Conservation (phyloP, 108 stramenopile species). For the Fragilaria crotonensis region DNA sequence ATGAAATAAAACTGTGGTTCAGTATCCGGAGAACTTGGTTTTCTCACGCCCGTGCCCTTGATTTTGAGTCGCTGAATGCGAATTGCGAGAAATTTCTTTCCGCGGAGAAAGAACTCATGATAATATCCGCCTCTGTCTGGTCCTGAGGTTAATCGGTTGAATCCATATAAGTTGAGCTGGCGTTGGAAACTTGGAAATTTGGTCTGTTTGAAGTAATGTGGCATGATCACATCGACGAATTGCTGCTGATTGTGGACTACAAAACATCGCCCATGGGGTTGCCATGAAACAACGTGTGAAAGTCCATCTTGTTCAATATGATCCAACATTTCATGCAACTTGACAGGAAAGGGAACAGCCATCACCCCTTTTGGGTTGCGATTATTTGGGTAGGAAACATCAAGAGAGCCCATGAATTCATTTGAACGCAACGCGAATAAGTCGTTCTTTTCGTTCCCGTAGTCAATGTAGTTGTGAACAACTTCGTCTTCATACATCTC, state of each 20-base stretch:
- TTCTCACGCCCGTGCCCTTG: conserved; percentile 39
- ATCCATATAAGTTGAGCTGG: conserved; percentile 16
- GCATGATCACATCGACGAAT: conserved; percentile 53
- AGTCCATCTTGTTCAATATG: conserved; percentile 37
- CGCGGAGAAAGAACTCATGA: conserved; percentile 47
- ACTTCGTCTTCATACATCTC: no score
- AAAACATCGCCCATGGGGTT: conserved; percentile 78
- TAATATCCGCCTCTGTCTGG: conserved; percentile 52
- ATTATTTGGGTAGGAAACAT: no score
- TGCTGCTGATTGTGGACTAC: conserved; percentile 78
- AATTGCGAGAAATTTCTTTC: conserved; percentile 30
- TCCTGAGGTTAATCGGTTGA: conserved; percentile 4
- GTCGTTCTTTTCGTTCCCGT: conserved; percentile 23
- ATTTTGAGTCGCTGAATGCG: conserved; percentile 38
- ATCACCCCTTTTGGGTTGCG: no score
- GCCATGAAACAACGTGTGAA: conserved; percentile 69
- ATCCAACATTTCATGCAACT: conserved; percentile 69
- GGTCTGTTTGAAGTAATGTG: conserved; percentile 67
- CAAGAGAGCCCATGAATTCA: no score
- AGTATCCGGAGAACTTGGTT: conserved; percentile 32
- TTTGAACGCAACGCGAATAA: no score
- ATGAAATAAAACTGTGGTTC: conserved; percentile 46
- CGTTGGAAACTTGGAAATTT: conserved; percentile 51
- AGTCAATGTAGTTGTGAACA: conserved; percentile 17
- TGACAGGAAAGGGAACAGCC: conserved; percentile 50